Evolutionary conservation across 2,329 filamentous ascomycete species (phyloP).

Genomic region (Dactylellina leptospora): DNA sequence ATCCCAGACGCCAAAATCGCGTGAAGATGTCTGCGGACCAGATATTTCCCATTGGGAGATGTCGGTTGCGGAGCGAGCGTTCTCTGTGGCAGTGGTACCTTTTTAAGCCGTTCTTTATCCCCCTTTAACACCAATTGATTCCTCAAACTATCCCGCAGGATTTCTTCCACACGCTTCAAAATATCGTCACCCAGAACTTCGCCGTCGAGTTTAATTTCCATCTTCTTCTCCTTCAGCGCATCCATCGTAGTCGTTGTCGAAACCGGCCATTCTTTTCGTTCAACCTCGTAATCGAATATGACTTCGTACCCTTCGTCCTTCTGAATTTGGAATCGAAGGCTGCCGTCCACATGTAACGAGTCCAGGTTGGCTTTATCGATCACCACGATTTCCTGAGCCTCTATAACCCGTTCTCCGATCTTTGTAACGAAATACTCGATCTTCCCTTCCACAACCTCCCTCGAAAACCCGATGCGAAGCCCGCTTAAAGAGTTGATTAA

Average conservation of each 20-base stretch:
- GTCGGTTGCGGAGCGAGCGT: slow-evolving; percentile 26
- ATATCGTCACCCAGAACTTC: slow-evolving; percentile 32
- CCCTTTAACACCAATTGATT: slow-evolving; percentile 1
- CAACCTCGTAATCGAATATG: slow-evolving; percentile 35
- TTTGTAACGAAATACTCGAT: slow-evolving; percentile 45
- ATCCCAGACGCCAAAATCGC: slow-evolving; percentile 43
- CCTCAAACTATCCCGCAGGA: slow-evolving; percentile 27
- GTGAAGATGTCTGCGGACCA: slow-evolving; percentile 40
- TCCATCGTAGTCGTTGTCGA: slow-evolving; percentile 13
- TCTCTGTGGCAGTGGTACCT: slow-evolving; percentile 2
- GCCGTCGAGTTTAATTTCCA: slow-evolving; percentile 44
- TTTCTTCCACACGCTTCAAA: slow-evolving; percentile 33
- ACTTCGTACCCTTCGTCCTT: slow-evolving; percentile 48
- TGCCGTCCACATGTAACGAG: slow-evolving; percentile 34
- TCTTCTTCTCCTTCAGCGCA: slow-evolving; percentile 26
- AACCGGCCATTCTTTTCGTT: slow-evolving; percentile 7
- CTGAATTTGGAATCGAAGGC: slow-evolving; percentile 23
- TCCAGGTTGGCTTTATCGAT: slow-evolving; percentile 45
- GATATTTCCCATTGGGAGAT: slow-evolving; percentile 8
- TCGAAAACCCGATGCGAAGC: slow-evolving; percentile 38
- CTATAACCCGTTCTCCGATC: slow-evolving; percentile 33
- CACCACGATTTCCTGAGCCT: slow-evolving; percentile 29
- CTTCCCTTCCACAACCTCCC: slow-evolving; percentile 31
- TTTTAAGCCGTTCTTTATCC: not conserved
- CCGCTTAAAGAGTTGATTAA: slow-evolving; percentile 47